Conservation (phyloP, 441 rosid genomes). For the Pelargonium citronellum region DNA sequence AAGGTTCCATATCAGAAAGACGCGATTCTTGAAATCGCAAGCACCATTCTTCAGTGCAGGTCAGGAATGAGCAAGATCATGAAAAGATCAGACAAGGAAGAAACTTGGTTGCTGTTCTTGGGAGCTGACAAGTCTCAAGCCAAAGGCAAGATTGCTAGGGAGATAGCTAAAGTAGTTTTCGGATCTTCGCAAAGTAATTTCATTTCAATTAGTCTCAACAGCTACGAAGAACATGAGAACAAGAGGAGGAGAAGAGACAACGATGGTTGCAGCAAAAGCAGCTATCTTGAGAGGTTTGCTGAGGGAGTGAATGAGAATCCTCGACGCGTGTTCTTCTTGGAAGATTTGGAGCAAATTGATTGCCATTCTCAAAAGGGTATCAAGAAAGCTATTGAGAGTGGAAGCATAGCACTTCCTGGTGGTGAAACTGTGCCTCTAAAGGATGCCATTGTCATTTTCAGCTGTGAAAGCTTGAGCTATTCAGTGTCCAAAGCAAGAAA, state of each 20-base stretch:
- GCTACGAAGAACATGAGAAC: conserved; percentile 28
- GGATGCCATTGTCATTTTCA: conserved; percentile 58
- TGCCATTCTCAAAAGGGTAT: conserved; percentile 30
- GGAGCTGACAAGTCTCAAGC: conserved; percentile 40
- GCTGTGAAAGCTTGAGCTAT: conserved; percentile 29
- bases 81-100: conserved; percentile 33
- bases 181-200: conserved; percentile 45
- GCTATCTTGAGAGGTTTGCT: conserved; percentile 38
- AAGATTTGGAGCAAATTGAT: conserved; percentile 44
- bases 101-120: conserved; percentile 52
- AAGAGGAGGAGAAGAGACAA: conserved; percentile 16
- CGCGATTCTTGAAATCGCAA: conserved; percentile 38
- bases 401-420: conserved; percentile 33
- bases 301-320: conserved; percentile 66
- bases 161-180: conserved; percentile 47
- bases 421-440: conserved; percentile 48
- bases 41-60: conserved; percentile 50
- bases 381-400: conserved; percentile 40
- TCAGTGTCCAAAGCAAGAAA: conserved; percentile 27
- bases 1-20: conserved; percentile 57
- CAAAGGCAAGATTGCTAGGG: conserved; percentile 48
- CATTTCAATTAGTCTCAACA: conserved; percentile 33
- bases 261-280: conserved; percentile 18
- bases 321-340: conserved; percentile 55
- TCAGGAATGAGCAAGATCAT: conserved; percentile 27